Conservation (phyloP, 1,284 basidiomycete species). For the Cryptococcus wingfieldii region DNA sequence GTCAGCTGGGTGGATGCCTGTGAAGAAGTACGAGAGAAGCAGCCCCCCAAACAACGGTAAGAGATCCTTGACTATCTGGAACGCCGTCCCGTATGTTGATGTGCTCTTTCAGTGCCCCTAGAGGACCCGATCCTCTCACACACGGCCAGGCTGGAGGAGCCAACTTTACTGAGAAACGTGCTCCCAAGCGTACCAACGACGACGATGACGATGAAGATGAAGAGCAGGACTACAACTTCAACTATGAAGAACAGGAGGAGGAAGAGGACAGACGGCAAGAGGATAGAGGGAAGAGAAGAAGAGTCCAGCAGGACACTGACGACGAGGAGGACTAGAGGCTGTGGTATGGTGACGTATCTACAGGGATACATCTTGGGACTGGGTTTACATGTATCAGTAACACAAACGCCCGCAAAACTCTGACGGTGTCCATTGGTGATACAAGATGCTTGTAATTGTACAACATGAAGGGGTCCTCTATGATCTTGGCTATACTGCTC, state of each 20-base stretch:
- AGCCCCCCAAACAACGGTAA: conserved; percentile 32
- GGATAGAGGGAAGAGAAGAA: conserved; percentile 18
- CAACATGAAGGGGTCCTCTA: too few relatives aligned
- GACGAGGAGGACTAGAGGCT: conserved; percentile 24
- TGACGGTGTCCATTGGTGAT: too few relatives aligned
- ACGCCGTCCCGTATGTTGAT: neutral
- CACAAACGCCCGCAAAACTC: too few relatives aligned
- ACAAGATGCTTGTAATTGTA: too few relatives aligned
- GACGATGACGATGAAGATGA: conserved; percentile 15
- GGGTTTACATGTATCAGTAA: neutral
- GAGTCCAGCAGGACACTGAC: conserved; percentile 18
- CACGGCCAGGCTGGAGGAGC: conserved; percentile 29
- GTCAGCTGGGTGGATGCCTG: conserved; percentile 47
- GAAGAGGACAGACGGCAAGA: conserved; percentile 12
- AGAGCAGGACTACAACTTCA: conserved; percentile 7
- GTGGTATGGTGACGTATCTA: neutral
- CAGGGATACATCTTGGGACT: neutral
- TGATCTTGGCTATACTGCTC: neutral
- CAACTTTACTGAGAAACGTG: conserved; percentile 1
- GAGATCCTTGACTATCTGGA: conserved; percentile 12
- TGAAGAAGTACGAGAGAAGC: conserved; percentile 38
- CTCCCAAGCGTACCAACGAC: conserved; percentile 15
- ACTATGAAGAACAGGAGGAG: conserved; percentile 55
- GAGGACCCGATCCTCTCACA: conserved; percentile 20
- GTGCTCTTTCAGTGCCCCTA: conserved; percentile 14